Conservation (phyloP, 805 yeast species). For the Saturnispora hagleri region DNA sequence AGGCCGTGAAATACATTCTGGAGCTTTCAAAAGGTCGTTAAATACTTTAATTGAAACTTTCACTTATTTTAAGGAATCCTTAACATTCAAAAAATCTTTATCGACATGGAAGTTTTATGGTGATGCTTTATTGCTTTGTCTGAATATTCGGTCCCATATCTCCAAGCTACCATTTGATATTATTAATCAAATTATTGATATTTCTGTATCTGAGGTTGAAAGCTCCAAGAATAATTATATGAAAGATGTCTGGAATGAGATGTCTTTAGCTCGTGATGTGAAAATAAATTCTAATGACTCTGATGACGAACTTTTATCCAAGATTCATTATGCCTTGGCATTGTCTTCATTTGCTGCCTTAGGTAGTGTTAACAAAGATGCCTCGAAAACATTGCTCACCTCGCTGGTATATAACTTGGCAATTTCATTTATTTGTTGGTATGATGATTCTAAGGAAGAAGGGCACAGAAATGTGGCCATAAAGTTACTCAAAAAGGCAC, state of each 20-base stretch:
- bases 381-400: conserved; percentile 44
- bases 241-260: conserved; percentile 4
- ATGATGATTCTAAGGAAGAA: conserved; percentile 18
- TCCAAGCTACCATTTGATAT: conserved; percentile 38
- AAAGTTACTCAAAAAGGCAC: conserved; percentile 51
- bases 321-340: conserved; percentile 28
- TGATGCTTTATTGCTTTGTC: conserved; percentile 45
- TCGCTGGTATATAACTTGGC: conserved; percentile 63
- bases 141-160: conserved; percentile 46
- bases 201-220: conserved; percentile 4
- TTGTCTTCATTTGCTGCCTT: conserved; percentile 40
- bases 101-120: conserved; percentile 60
- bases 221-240: background rate
- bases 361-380: conserved; percentile 26
- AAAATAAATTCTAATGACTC: background rate
- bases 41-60: conserved; percentile 33
- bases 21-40: conserved; percentile 62
- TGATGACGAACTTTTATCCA: background rate
- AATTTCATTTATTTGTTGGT: conserved; percentile 45
- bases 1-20: conserved; percentile 40
- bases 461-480: conserved; percentile 42
- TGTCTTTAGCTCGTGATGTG: background rate
- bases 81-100: conserved; percentile 30
- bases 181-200: conserved; percentile 21
- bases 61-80: conserved; percentile 17